Base-by-base conservation (phyloP, 2,329 filamentous ascomycete species). In the Rhexocercosporidium sp. region DNA sequence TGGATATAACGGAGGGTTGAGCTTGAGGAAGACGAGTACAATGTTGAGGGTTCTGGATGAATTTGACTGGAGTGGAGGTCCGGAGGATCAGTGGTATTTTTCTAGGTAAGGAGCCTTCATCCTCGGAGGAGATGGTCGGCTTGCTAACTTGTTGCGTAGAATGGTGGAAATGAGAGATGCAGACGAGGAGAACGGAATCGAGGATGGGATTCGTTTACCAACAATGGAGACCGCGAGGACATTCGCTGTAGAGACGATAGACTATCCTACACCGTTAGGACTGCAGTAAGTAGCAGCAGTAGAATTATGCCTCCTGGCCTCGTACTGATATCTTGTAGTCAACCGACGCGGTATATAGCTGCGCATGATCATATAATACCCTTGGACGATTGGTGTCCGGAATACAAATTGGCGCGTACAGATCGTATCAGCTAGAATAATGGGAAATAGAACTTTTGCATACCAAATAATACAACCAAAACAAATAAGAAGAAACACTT, bases 1-100 rank as follows among this genome's bases (percentile, higher is more conserved):
- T 9, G 75, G 74, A 1, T 80, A 75, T 69, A 80, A 80, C 69
- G 79, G 79, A 12, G 79, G 79, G 0, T 70, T 81, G 59, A 77
- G 75, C 18, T 72, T 81, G 65, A 76, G 79, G 67, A 79, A 77
- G 68, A 72, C 76, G 49, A 71, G 69, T 56, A 75, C 76, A 64
- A 76, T 77, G 27, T 65, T 79, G 60, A 71, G 68, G n/a, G 69
- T 74, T 74, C 76, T 73, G 64, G 59, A 59, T 41, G 69, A 67
- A 65, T 77, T 59, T 72, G 57, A 69, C n/a, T 70, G 73, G 70
- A n/a, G 61, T 22, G 66, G 63, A 18, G 49, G 65, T n/a, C 71
- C 69, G 25, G 73, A 76, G 61, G 74, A 75, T 66, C 73, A 76
- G 65, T 76, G 74, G 74, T 76, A 66, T 47, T 75, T 62, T 62